Evolutionary conservation across 352 stramenopile species (phyloP).

Genomic region (Pythium coloratum): DNA sequence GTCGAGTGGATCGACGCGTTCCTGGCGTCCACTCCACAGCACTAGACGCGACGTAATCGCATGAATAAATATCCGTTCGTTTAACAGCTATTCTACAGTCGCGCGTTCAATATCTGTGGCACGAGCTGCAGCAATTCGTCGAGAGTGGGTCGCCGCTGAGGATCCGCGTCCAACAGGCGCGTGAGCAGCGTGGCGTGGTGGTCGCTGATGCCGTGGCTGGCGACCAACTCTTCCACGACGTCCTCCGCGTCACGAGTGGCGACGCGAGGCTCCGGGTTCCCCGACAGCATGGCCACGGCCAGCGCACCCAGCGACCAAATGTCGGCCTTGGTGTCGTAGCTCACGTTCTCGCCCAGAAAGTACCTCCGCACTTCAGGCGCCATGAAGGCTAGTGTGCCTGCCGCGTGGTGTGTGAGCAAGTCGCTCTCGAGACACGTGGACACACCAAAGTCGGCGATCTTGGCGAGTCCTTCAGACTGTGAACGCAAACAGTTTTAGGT

Average conservation of each 20-base stretch:
- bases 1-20: slow-evolving; percentile 77
- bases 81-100: slow-evolving; percentile 51
- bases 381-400: slow-evolving; percentile 81
- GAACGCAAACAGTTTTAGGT: background rate
- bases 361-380: slow-evolving; percentile 74
- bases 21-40: slow-evolving; percentile 33
- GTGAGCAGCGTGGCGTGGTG: slow-evolving; percentile 40
- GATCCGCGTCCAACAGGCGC: slow-evolving; percentile 44
- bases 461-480: slow-evolving; percentile 62
- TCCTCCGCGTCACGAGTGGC: slow-evolving; percentile 69
- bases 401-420: slow-evolving; percentile 69
- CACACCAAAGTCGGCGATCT: slow-evolving; percentile 85
- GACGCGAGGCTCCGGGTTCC: slow-evolving; percentile 63
- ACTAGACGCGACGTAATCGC: slow-evolving; percentile 12
- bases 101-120: slow-evolving; percentile 34
- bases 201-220: slow-evolving; percentile 3
- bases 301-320: slow-evolving; percentile 82
- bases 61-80: slow-evolving; percentile 15
- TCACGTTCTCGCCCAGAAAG: slow-evolving; percentile 69
- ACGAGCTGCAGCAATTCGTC: slow-evolving; percentile 43
- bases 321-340: slow-evolving; percentile 67
- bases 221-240: slow-evolving; percentile 40
- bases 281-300: slow-evolving; percentile 67
- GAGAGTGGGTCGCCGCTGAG: slow-evolving; percentile 42
- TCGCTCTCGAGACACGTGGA: slow-evolving; percentile 76